These are phyloP conservation scores for Planoprotostelium fungivorum DNA, from an alignment of 78 protist genomes.

Conservation along the genomic window DNA sequence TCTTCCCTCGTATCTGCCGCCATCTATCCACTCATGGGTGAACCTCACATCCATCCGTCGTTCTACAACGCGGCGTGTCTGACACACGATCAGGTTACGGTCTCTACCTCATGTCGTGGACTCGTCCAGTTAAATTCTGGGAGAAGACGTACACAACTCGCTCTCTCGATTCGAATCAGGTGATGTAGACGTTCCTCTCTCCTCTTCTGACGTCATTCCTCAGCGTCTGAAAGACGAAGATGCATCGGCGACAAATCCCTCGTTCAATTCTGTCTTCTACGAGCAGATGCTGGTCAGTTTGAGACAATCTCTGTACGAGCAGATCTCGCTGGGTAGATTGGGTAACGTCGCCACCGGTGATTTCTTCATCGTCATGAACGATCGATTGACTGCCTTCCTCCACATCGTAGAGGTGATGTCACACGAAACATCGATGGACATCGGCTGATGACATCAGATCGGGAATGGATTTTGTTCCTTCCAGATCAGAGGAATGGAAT, in stretches of 20 bases:
- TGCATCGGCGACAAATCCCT: background rate
- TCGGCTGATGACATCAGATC: background rate
- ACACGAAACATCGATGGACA: too few relatives aligned
- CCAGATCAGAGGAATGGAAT: slow-evolving; percentile 35
- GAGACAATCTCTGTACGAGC: background rate
- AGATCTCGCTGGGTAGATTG: background rate
- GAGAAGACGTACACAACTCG: slow-evolving; percentile 4
- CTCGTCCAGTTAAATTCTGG: slow-evolving; percentile 17
- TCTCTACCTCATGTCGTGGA: slow-evolving; percentile 7
- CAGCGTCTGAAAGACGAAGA: too few relatives aligned
- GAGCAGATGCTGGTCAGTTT: background rate
- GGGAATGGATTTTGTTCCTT: slow-evolving; percentile 15
- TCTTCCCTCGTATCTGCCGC: background rate
- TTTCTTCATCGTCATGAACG: background rate
- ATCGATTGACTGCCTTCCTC: background rate
- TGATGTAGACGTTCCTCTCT: background rate
- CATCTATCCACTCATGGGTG: background rate
- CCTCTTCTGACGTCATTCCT: too few relatives aligned
- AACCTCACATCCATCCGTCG: background rate
- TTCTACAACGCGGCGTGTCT: background rate
- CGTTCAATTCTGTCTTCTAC: background rate
- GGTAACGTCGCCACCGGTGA: background rate
- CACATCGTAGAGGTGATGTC: background rate
- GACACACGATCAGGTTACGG: background rate
- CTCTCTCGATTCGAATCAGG: background rate